phyloP scores from a whole-genome alignment of 768 basidiomycete species.

The Termitomyces sp. region DNA sequence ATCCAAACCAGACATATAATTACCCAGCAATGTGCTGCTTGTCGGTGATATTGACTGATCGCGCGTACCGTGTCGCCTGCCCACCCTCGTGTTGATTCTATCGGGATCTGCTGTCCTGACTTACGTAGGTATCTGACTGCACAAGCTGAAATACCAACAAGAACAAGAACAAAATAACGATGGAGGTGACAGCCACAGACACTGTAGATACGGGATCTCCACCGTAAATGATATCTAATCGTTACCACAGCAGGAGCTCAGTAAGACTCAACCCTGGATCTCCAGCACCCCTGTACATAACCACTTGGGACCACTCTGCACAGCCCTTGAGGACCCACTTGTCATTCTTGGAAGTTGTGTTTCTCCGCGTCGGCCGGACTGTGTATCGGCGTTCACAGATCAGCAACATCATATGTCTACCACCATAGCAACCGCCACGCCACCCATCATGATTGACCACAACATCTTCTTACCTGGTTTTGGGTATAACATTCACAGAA shows the following conservation, averaged over 20 bases:
- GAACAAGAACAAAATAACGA: neutral
- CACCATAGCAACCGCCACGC: slow-evolving; percentile 8
- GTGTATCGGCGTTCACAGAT: neutral
- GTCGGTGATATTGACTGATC: neutral
- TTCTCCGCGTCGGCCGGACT: neutral
- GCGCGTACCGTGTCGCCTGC: neutral
- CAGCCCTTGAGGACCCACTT: neutral
- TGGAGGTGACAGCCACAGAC: neutral
- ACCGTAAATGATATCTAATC: slow-evolving; percentile 1
- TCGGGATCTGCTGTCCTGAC: neutral
- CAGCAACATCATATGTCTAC: neutral
- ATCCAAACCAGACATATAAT: neutral
- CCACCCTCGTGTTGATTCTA: neutral
- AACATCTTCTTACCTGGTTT: neutral
- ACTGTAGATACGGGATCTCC: neutral
- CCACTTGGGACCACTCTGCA: neutral
- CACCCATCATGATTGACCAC: neutral
- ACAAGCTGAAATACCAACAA: neutral
- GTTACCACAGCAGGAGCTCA: neutral
- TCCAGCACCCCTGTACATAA: neutral
- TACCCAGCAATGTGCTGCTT: neutral
- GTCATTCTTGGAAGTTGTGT: neutral
- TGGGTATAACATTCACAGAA: neutral
- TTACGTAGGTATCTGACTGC: neutral
- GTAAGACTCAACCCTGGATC: neutral